These are phyloP conservation scores for Fusarium sp. DNA, from an alignment of 2,329 filamentous ascomycete genomes.

Conservation along the genomic window DNA sequence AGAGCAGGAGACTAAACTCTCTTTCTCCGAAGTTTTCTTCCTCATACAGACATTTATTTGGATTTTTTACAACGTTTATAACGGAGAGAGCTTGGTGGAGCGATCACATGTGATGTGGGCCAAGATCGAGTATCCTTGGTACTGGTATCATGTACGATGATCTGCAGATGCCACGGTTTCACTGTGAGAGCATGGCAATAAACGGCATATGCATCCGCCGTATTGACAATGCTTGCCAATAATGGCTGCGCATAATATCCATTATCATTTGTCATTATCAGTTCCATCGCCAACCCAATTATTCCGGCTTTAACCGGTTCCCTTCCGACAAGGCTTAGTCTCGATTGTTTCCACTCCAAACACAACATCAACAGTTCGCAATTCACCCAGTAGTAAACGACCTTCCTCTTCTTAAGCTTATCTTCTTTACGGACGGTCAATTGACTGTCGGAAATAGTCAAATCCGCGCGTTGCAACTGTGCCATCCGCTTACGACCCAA, in stretches of 20 bases:
- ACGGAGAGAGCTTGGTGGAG: too few relatives aligned
- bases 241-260: not conserved
- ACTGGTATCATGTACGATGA: not conserved
- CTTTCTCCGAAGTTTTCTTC: not conserved
- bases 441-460: not conserved
- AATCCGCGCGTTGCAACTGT: not conserved
- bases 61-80: fast-evolving
- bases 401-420: not conserved
- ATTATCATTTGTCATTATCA: not conserved
- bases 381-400: not conserved
- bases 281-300: not conserved
- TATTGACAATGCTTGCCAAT: not conserved
- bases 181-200: not conserved
- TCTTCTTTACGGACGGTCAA: not conserved
- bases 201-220: not conserved
- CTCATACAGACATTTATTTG: not conserved
- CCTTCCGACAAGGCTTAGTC: not conserved
- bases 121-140: not conserved
- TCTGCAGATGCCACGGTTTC: not conserved
- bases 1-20: not conserved
- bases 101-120: not conserved
- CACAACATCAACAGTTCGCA: not conserved
- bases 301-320: not conserved
- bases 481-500: not conserved
- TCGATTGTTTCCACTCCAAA: not conserved